Evolutionary conservation across 2,329 filamentous ascomycete species (phyloP), one percentile per base, ranked within the genome.

Genomic region (Alternaria brassicae): DNA sequence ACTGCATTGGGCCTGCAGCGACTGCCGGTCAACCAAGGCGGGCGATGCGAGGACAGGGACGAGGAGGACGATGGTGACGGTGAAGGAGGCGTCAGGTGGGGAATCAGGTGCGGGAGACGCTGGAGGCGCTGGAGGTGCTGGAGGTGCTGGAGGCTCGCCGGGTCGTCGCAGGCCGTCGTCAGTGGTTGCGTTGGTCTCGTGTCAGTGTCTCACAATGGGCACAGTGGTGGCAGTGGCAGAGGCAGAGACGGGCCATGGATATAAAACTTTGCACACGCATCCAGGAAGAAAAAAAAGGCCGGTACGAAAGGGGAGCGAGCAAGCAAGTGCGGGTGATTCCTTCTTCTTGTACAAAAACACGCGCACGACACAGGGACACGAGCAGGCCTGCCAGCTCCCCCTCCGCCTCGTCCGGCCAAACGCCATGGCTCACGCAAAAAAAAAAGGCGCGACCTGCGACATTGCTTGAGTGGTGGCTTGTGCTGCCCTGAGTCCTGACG

Each of bases 331-430:
- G 49, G 53, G 48, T 28, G 37, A n/a, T 49, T 53, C 45, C 56
- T 57, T 60, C 56, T 50, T 62, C 61, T 64, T 64, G 62, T 62
- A 62, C 47, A 47, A 50, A 50, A 54, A 52, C 23, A 50, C 32
- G 48, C 25, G 27, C 55, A 47, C 19, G 28, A 42, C 30, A 52
- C 54, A 40, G 6, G 37, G 37, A 40, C 37, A 21, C 37, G 19
- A 23, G 37, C 37, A 40, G 37, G 37, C 37, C 37, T 40, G 37
- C 37, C 37, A 23, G 8, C 3, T 15, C 37, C 10, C 12, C 37
- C 17, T 40, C 37, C 37, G 37, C 37, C 37, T 40, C 12, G 37
- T 40, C 37, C 37, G 37, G 37, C 19, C n/a, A 19, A 7, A n/a
- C 30, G 48, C 15, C 48, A 37, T 28, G 48, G 47, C 48, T 51